These are phyloP conservation scores for Fagopyrum esculentum DNA, from an alignment of 148 eudicot genomes.

Conservation along the genomic window DNA sequence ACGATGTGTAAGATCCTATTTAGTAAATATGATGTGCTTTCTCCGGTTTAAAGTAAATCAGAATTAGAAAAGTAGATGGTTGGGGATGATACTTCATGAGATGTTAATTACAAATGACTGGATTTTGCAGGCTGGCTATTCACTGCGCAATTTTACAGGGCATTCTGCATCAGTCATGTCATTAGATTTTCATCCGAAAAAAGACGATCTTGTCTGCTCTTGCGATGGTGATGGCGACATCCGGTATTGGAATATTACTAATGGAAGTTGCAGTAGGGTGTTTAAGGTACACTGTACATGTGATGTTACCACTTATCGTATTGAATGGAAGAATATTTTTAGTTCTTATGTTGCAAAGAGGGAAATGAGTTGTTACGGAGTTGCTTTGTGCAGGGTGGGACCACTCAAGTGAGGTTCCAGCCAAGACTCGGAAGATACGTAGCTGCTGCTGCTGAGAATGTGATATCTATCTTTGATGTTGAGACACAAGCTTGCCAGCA, in stretches of 20 bases:
- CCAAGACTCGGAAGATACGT: slow-evolving; percentile 77
- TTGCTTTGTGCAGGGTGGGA: slow-evolving; percentile 42
- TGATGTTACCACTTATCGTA: neutral
- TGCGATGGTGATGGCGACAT: slow-evolving; percentile 44
- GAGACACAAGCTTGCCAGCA: slow-evolving; percentile 70
- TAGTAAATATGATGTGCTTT: neutral
- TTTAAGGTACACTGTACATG: slow-evolving; percentile 35
- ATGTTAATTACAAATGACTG: neutral
- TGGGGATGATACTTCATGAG: neutral
- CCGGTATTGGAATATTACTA: slow-evolving; percentile 37
- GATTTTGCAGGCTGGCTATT: slow-evolving; percentile 38
- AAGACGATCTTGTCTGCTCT: slow-evolving; percentile 41
- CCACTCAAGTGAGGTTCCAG: slow-evolving; percentile 71
- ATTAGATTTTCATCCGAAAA: slow-evolving; percentile 44
- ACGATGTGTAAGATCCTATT: too few species aligned
- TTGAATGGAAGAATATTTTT: neutral
- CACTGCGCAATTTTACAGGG: slow-evolving; percentile 45
- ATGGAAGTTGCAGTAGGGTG: slow-evolving; percentile 37
- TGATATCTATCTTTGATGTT: slow-evolving; percentile 66
- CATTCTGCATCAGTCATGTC: slow-evolving; percentile 42
- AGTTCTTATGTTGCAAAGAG: neutral
- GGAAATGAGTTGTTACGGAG: neutral
- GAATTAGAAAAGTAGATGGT: neutral
- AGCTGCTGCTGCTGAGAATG: slow-evolving; percentile 80
- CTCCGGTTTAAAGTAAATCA: neutral